Evolutionary conservation across 2,329 filamentous ascomycete species (phyloP).

Genomic region (Xylariomycetidae sp.): DNA sequence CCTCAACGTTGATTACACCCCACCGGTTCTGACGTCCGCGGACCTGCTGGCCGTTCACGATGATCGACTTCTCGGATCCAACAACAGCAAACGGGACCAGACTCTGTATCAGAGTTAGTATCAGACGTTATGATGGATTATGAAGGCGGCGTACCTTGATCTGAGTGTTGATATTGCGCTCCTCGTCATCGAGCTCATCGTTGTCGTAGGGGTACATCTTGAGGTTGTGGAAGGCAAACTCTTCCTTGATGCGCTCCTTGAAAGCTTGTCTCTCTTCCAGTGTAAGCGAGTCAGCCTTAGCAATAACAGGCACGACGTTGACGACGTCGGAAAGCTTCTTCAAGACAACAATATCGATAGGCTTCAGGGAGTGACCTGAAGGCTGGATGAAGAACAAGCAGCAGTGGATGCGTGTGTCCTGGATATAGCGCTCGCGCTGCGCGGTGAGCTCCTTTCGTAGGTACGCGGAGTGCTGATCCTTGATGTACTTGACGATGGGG

Average conservation of each 20-base stretch:
- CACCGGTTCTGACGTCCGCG: constrained; percentile 97
- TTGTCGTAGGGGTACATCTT: constrained; percentile 99
- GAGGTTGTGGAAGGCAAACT: constrained; percentile 99
- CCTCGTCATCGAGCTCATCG: constrained; percentile 96
- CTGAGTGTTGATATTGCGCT: constrained; percentile 85
- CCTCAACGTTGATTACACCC: constrained; percentile 99
- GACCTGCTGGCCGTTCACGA: constrained; percentile 95
- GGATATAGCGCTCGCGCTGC: constrained; percentile 97
- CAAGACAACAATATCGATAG: constrained; percentile 97
- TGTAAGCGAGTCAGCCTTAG: constrained; percentile 94
- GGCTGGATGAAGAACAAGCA: constrained; percentile 99
- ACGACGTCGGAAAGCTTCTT: constrained; percentile 99
- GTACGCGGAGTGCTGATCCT: constrained; percentile 99
- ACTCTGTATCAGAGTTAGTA: constrained; percentile 52
- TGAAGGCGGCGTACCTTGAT: constrained; percentile 70
- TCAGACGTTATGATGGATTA: background rate
- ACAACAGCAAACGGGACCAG: constrained; percentile 97
- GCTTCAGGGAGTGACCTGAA: constrained; percentile 95
- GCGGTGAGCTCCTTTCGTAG: constrained; percentile 98
- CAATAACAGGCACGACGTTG: constrained; percentile 98
- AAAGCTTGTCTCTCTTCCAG: constrained; percentile 92
- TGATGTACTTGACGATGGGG: constrained; percentile 99
- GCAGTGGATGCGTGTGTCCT: constrained; percentile 98
- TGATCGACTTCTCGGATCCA: constrained; percentile 96
- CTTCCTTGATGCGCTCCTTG: constrained; percentile 99